Evolutionary conservation across 352 stramenopile species (phyloP), one percentile per base, ranked within the genome.

Genomic region (Blastocystis sp.): DNA sequence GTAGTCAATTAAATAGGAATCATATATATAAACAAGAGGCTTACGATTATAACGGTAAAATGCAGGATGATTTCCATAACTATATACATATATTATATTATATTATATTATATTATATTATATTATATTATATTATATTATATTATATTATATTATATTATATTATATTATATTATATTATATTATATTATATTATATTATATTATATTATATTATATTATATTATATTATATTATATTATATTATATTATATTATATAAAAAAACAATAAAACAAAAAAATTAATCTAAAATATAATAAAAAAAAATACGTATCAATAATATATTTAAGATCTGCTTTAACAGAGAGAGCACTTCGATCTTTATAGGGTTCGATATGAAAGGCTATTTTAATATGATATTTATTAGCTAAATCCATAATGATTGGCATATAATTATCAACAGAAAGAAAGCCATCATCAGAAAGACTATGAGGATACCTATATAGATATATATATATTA

Each of bases 321-420:
- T 35, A 25, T 69, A 70, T 5, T 25, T 33, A 10, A 70, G 41
- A 39, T 70, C 65, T 7, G 0, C 34, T 9, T 35, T 43, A 32
- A 59, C 37, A 11, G 47, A 58, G 4, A 40, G n/a, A 0, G 65
- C 47, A 25, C 24, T 43, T 10, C 65, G 65, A 11, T 64, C 45
- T 35, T 47, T 27, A 18, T 68, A 70, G 9, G 65, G 65, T 30
- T 70, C 65, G 28, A 70, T 36, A 32, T 70, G 65, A 23, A 69
- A 67, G 16, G 39, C 45, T 23, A 69, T 16, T 43, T 67, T 55
- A 34, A 67, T 42, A 25, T 56, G 23, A 19, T 65, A 47, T 27
- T 41, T 28, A 7, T 32, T 23, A 11, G 65, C 65, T 23, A 62
- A 62, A 21, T 69, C 46, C 18, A 70, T 34, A 19, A 70, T 36